phyloP scores from a whole-genome alignment of 1,284 basidiomycete genomes.

The Cryptococcus wingfieldii region DNA sequence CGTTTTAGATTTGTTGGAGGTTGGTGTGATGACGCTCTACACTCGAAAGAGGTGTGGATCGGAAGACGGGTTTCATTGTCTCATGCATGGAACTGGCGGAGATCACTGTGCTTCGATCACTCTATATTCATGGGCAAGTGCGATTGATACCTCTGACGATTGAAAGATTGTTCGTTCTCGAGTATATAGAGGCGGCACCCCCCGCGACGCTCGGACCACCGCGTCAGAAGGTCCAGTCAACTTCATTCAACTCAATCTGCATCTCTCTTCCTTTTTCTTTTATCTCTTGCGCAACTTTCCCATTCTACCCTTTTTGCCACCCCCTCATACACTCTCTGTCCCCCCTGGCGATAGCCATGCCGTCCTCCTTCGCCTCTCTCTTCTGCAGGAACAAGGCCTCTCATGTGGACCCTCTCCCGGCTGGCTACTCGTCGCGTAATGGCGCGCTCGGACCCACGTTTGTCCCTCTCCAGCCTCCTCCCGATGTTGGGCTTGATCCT shows the following conservation, averaged over 20 bases:
- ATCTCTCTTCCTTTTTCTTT: not conserved
- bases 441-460: not conserved
- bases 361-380: not conserved
- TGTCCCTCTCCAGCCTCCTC: not conserved
- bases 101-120: not conserved
- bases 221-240: too few relatives aligned
- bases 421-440: not conserved
- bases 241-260: too few relatives aligned
- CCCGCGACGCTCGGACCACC: too few relatives aligned
- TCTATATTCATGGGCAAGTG: not conserved
- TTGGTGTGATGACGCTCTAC: not conserved
- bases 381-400: not conserved
- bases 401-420: not conserved
- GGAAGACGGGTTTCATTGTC: conserved; percentile 10
- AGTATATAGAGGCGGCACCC: too few relatives aligned
- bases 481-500: not conserved
- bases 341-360: not conserved
- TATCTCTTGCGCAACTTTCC: not conserved
- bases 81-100: conserved; percentile 26
- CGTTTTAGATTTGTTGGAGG: not conserved
- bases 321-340: not conserved
- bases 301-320: not conserved
- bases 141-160: not conserved
- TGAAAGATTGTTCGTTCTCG: too few relatives aligned
- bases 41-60: not conserved